Evolutionary conservation across 192 early-diverging fungal genomes (phyloP), one percentile per base, ranked within the genome.

Genomic region (Pilobolus umbonatus): DNA sequence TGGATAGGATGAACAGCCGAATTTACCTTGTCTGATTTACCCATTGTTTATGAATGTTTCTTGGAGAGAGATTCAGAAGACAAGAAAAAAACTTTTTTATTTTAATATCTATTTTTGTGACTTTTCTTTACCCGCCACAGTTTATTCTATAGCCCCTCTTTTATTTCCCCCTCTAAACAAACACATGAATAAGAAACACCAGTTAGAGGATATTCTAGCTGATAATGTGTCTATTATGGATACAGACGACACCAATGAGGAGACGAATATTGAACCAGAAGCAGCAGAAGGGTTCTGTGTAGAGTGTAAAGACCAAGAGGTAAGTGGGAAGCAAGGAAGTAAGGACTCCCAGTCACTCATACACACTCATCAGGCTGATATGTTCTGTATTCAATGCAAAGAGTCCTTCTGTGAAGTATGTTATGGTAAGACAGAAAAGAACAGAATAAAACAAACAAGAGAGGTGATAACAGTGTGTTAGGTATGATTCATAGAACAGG

Each of bases 371-470:
- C 80, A 85, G 40, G 73, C 86, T 10, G 69, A 69, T 15, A 63
- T 85, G 25, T 80, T 73, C 61, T 98, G 95, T 74, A 79, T 89
- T 48, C 82, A 91, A 59, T 96, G 94, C 49, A 78, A 74, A 38
- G 94, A 89, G 62, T 74, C 87, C 56, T 98, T 89, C 81, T 98
- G 95, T 69, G 87, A 90, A 61, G 91, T 98, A 25, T 98, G 95
- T 61, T 87, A 78, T 61, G 80, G 77, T 69, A 71, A 62, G 14
- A 15, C 10, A 42, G 12, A 19, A 9, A 30, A 32, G 22, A n/a
- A 26, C 21, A 25, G 17, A 28, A n/a, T 38, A 29, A 14, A 22
- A 22, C 4, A 24, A 31, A 24, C 17, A n/a, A 0, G 5, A 44
- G 12, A 15, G 19, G 3, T 11, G 47, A 47, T 26, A 24, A 25